A percentile compares a stretch with the other conserved stretches of the same genome.
These are phyloP conservation scores for Dactylellina parvicollis DNA, from an alignment of 2,329 filamentous ascomycete species.

Conservation along the genomic window DNA sequence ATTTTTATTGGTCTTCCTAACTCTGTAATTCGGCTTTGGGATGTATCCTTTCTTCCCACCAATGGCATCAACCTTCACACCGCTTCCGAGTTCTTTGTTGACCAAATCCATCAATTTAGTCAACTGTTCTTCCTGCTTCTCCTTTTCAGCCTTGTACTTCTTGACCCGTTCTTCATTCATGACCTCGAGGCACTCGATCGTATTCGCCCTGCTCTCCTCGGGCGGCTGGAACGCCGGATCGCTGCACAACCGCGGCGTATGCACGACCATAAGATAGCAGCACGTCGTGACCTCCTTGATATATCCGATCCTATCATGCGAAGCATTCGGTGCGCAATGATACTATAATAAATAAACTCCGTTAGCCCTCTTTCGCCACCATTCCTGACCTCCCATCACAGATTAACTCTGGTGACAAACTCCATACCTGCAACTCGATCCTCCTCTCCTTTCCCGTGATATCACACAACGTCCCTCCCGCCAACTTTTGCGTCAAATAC, in stretches of 20 bases:
- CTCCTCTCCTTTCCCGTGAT: conserved; percentile 81
- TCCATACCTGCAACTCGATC: conserved; percentile 75
- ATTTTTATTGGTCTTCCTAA: conserved; percentile 62
- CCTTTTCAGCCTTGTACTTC: conserved; percentile 57
- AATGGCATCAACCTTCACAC: conserved; percentile 56
- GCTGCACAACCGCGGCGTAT: conserved; percentile 86
- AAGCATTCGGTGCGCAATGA: conserved; percentile 78
- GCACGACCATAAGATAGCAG: conserved; percentile 90
- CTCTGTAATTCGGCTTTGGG: conserved; percentile 65
- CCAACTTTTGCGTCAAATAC: conserved; percentile 84
- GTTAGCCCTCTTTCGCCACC: background rate
- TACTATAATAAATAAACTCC: conserved; percentile 60
- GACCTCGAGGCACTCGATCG: conserved; percentile 79
- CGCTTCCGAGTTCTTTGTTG: conserved; percentile 46
- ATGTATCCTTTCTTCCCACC: conserved; percentile 50
- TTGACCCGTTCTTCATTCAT: conserved; percentile 67
- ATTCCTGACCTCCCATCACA: too few relatives aligned
- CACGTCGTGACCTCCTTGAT: conserved; percentile 94
- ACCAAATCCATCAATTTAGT: conserved; percentile 35
- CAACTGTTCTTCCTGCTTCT: conserved; percentile 27
- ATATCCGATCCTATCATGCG: conserved; percentile 81
- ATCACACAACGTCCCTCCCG: conserved; percentile 83
- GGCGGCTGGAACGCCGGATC: conserved; percentile 88
- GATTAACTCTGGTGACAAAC: too few relatives aligned
- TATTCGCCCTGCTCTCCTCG: conserved; percentile 77